Percentiles rank a stretch among this genome's conserved stretches.
These are phyloP conservation scores for Gentiana straminea DNA, from an alignment of 257 asterid species.

Conservation along the genomic window DNA sequence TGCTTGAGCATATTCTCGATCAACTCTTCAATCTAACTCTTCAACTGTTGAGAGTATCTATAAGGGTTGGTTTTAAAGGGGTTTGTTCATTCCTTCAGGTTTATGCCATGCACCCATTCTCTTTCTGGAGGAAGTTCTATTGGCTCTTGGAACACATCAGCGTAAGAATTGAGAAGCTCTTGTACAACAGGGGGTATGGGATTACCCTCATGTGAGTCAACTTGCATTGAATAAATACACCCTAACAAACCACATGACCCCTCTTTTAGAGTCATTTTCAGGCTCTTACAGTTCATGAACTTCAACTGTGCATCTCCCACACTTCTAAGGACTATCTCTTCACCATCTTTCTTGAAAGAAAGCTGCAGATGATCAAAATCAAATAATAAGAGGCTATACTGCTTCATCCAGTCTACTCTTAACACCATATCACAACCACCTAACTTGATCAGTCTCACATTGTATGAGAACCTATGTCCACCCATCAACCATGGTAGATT, in stretches of 20 bases:
- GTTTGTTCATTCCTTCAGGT: not conserved
- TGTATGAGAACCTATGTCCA: not conserved
- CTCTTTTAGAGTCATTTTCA: not conserved
- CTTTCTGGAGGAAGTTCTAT: not conserved
- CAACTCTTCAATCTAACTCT: constrained; percentile 1
- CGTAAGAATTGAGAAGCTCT: not conserved
- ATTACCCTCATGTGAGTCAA: not conserved
- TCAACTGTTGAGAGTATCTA: not conserved
- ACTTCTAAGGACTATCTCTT: not conserved
- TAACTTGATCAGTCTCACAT: not conserved
- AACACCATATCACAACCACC: not conserved
- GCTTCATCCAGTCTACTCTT: not conserved
- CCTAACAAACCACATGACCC: not conserved
- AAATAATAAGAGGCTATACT: not conserved
- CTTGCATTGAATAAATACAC: not conserved
- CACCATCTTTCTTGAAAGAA: not conserved
- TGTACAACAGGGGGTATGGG: not conserved
- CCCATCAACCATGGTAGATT: not conserved
- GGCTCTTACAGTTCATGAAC: not conserved
- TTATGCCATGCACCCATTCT: not conserved
- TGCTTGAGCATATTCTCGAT: not conserved
- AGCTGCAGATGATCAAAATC: not conserved
- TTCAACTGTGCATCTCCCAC: not conserved
- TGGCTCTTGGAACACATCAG: not conserved
- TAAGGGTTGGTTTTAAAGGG: not conserved